phyloP scores from a whole-genome alignment of 129 eudicot species.

The Logfia minima region DNA sequence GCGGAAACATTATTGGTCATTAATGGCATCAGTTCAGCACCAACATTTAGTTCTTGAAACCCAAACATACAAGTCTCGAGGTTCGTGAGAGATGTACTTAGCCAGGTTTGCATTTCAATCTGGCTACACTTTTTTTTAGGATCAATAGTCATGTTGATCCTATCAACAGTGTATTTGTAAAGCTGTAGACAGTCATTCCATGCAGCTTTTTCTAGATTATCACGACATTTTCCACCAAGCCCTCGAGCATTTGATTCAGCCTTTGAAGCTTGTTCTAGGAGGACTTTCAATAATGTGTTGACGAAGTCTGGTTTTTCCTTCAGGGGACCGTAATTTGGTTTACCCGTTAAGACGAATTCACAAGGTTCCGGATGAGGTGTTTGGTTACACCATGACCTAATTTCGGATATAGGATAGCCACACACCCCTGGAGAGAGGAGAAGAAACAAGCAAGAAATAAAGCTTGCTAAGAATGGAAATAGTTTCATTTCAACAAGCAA shows the following conservation, averaged over 20 bases:
- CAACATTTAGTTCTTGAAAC: conserved; percentile 45
- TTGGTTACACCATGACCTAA: conserved; percentile 65
- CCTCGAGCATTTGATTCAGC: conserved; percentile 34
- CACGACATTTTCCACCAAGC: conserved; percentile 49
- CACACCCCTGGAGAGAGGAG: conserved; percentile 25
- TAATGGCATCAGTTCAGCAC: conserved; percentile 41
- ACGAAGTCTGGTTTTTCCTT: conserved; percentile 51
- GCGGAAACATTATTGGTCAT: conserved; percentile 45
- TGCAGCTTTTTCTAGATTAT: conserved; percentile 53
- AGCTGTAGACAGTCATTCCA: conserved; percentile 71
- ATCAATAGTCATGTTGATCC: conserved; percentile 52
- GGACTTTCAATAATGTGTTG: conserved; percentile 34
- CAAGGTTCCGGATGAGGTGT: conserved; percentile 75
- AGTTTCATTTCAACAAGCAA: conserved; percentile 24
- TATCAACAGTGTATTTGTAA: conserved; percentile 43
- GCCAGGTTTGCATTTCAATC: conserved; percentile 65
- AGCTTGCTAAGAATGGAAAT: conserved; percentile 19
- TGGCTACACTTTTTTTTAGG: conserved; percentile 43
- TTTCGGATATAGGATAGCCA: conserved; percentile 28
- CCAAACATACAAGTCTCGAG: conserved; percentile 61
- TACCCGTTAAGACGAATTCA: conserved; percentile 40
- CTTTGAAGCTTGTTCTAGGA: conserved; percentile 41
- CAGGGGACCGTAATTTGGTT: conserved; percentile 41
- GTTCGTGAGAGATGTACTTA: conserved; percentile 64
- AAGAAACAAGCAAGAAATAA: conserved; percentile 23